Evolutionary conservation across 139 green algal species (phyloP).

Genomic region (Yamagishiella unicocca): DNA sequence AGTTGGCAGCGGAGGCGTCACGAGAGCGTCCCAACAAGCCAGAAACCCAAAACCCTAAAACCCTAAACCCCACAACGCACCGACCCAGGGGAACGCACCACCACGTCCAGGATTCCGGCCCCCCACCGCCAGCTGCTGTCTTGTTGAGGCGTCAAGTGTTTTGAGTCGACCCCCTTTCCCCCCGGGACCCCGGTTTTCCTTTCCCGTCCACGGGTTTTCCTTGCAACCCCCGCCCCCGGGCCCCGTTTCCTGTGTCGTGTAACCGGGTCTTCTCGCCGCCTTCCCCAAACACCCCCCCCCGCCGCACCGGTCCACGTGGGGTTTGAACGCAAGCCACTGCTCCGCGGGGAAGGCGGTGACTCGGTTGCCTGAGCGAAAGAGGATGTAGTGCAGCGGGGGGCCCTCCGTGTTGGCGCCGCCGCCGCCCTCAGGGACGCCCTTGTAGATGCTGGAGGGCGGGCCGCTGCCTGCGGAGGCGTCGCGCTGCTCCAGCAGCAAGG

Average conservation of each 20-base stretch:
- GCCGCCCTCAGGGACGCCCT: slow-evolving; percentile 29
- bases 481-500: slow-evolving; percentile 31
- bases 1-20: no score
- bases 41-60: no score
- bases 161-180: no score
- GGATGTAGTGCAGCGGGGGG: slow-evolving; percentile 31
- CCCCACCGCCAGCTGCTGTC: no score
- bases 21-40: no score
- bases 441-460: slow-evolving; percentile 3
- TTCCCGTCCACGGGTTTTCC: no score
- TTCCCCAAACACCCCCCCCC: background rate
- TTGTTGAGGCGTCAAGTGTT: no score
- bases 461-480: background rate
- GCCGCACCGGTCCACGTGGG: slow-evolving; percentile 37
- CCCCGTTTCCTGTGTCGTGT: no score
- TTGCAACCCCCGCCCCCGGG: no score
- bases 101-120: no score
- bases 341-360: slow-evolving; percentile 34
- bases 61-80: no score
- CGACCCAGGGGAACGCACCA: background rate
- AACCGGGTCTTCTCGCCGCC: background rate
- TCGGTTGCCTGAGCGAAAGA: slow-evolving; percentile 1
- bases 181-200: no score
- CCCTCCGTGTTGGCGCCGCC: slow-evolving; percentile 17
- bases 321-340: slow-evolving; percentile 32